Base-by-base conservation (phyloP, 78 protist genomes). In the Acrasis kona region DNA sequence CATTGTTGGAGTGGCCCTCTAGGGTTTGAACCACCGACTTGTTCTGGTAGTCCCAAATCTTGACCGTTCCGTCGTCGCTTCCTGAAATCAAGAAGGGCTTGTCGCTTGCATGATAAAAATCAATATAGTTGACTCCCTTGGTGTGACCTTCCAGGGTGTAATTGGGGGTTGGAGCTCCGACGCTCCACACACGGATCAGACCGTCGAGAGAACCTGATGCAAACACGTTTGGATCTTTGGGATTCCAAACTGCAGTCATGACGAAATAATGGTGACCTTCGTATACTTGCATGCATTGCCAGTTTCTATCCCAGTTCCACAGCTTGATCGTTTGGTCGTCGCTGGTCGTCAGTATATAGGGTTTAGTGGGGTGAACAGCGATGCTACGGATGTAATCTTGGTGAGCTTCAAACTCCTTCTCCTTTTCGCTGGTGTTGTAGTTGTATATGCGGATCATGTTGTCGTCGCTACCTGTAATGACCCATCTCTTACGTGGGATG, bases 201-300 rank as follows among this genome's bases (percentile, higher is more conserved):
- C 88, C 84, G 72, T 98, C 99, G 12, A 98, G 85, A 29, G 99
- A 96, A n/a, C 97, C 98, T 2, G 91, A 37, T 32, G 99, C 98
- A 58, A 98, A 98, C 4, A 92, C 84, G 83, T 87, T 95, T 35
- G 95, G 82, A 74, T 98, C 99, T 75, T 93, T 90, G 19, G 99
- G 99, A 80, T 96, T 97, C 90, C 92, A 91, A 35, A 75, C 91
- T 5, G 90, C 86, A 36, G 28, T 8, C 99, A 98, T 98, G 29
- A 97, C 99, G 58, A 89, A 98, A 76, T 96, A 97, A 5, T 80
- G 32, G 81, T 98, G 99, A 0, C 99, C 99, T 79, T 96, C 98
- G 58, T 79, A 98, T 0, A 79, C 42, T 77, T 70, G 77, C n/a
- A 67, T 68, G 86, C 78, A 72, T n/a, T 0, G 28, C 97, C 96